These are phyloP conservation scores for Penicillium daleae DNA, from an alignment of 495 filamentous ascomycete species.

Conservation along the genomic window DNA sequence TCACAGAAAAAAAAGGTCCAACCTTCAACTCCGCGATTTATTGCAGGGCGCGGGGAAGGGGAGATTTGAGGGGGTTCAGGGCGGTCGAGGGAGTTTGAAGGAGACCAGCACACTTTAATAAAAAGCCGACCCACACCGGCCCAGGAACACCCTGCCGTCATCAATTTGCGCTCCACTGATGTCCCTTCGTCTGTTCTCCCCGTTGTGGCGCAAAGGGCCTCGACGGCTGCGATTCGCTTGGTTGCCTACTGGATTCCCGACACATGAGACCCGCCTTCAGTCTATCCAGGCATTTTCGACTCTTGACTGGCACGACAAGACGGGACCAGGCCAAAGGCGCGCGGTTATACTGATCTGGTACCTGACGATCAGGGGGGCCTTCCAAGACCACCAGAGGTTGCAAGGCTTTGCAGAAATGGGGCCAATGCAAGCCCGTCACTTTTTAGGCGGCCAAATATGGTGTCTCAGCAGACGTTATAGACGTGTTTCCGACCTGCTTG, in stretches of 20 bases:
- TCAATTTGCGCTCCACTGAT: constrained; percentile 5
- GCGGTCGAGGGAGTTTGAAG: constrained; percentile 14
- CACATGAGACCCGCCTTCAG: neutral
- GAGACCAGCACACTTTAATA: constrained; percentile 24
- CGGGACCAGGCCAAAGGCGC: constrained; percentile 10
- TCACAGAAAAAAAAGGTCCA: neutral
- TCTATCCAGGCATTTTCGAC: neutral
- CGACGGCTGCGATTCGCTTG: neutral
- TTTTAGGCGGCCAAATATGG: neutral
- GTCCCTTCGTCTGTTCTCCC: neutral
- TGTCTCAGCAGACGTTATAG: neutral
- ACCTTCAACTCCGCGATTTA: neutral
- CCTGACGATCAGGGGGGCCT: constrained; percentile 29
- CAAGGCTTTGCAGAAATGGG: constrained; percentile 10
- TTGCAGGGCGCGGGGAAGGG: constrained; percentile 9
- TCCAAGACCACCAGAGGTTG: neutral
- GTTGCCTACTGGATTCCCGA: neutral
- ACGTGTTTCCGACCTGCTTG: neutral
- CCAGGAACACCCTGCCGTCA: constrained; percentile 17
- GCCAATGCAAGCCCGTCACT: constrained; percentile 14
- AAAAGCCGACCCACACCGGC: constrained; percentile 24
- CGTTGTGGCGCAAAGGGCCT: neutral
- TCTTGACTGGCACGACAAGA: constrained; percentile 1
- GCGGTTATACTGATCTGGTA: constrained; percentile 14
- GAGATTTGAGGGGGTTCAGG: constrained; percentile 12